Conservation (phyloP, 2,329 filamentous ascomycete genomes). For the Seiridium cupressi region DNA sequence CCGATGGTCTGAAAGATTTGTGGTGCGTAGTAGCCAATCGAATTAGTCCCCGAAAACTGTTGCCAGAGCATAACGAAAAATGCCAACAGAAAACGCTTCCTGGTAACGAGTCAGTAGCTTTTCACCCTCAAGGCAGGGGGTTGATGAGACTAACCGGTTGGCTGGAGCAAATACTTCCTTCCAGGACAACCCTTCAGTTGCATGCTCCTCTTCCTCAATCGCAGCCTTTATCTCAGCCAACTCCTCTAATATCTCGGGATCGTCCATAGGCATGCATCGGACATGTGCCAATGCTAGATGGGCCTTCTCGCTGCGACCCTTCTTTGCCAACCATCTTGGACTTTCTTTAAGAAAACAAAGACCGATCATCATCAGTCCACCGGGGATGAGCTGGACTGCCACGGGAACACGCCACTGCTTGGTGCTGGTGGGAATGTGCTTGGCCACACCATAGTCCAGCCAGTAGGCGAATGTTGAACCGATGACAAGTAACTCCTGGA, state of each 20-base stretch:
- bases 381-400: conserved; percentile 21
- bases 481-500: conserved; percentile 43
- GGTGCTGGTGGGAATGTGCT: conserved; percentile 18
- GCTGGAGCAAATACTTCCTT: conserved; percentile 38
- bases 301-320: conserved; percentile 17
- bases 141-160: conserved; percentile 45
- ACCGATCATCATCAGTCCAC: conserved; percentile 23
- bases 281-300: conserved; percentile 17
- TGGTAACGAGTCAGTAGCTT: conserved; percentile 35
- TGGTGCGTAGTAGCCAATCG: conserved; percentile 63
- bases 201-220: conserved; percentile 33
- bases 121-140: conserved; percentile 34
- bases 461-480: conserved; percentile 27
- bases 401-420: conserved; percentile 26
- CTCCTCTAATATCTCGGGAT: conserved; percentile 23
- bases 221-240: conserved; percentile 28
- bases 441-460: conserved; percentile 32
- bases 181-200: conserved; percentile 41
- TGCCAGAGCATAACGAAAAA: conserved; percentile 51
- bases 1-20: conserved; percentile 65
- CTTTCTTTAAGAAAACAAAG: conserved; percentile 20
- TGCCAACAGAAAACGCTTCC: conserved; percentile 45
- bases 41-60: conserved; percentile 47
- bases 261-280: conserved; percentile 21
- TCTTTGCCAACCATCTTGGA: conserved; percentile 22